These are phyloP conservation scores for Centella asiatica DNA, from an alignment of 129 eudicot genomes.

Conservation along the genomic window DNA sequence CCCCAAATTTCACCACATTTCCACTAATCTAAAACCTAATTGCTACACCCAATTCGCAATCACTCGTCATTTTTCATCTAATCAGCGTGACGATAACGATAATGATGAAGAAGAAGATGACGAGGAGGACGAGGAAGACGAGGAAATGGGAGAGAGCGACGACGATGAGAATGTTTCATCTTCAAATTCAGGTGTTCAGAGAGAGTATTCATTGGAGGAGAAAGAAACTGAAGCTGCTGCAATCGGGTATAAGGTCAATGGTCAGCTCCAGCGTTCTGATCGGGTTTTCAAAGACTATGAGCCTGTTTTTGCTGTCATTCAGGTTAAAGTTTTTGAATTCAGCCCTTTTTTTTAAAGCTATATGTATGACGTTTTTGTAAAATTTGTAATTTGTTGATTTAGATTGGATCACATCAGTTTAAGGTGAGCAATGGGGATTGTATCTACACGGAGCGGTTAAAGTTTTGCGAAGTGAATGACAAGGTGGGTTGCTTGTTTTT, in stretches of 20 bases:
- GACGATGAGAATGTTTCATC: slow-evolving; percentile 30
- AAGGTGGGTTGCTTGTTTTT: slow-evolving; percentile 59
- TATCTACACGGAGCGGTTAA: slow-evolving; percentile 61
- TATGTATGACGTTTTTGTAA: too few relatives aligned
- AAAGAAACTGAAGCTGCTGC: slow-evolving; percentile 60
- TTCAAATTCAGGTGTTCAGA: slow-evolving; percentile 15
- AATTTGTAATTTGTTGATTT: slow-evolving; percentile 4
- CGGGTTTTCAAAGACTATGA: slow-evolving; percentile 63
- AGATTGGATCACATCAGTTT: slow-evolving; percentile 97
- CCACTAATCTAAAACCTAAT: slow-evolving; percentile 9
- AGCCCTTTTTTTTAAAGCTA: background rate
- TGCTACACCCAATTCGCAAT: slow-evolving; percentile 10
- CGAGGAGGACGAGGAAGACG: slow-evolving; percentile 22
- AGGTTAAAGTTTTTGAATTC: slow-evolving; percentile 30
- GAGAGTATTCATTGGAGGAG: slow-evolving; percentile 48
- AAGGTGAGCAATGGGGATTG: slow-evolving; percentile 98
- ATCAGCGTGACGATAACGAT: slow-evolving; percentile 20
- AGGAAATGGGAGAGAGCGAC: slow-evolving; percentile 18
- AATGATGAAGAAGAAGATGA: slow-evolving; percentile 24
- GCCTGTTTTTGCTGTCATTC: slow-evolving; percentile 82
- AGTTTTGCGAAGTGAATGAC: slow-evolving; percentile 80
- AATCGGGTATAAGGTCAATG: slow-evolving; percentile 76
- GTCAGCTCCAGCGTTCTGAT: slow-evolving; percentile 59
- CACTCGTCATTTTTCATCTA: slow-evolving; percentile 38
- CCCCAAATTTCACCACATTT: slow-evolving; percentile 10